phyloP scores from a whole-genome alignment of 768 basidiomycete genomes.

The Russula ochroleuca region DNA sequence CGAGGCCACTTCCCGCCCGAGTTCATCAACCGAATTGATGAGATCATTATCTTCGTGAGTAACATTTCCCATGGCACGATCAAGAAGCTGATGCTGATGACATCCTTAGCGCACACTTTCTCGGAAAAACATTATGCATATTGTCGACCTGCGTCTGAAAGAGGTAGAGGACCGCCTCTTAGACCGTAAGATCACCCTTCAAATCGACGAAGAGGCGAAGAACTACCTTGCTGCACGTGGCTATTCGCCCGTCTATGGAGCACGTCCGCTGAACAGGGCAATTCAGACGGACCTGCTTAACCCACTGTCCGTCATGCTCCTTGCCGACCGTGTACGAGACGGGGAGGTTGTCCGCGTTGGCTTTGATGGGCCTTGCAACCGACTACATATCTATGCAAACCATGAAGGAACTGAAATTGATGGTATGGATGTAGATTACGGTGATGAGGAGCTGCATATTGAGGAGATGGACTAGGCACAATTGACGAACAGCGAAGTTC shows the following conservation, averaged over 20 bases:
- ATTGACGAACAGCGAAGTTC: background rate
- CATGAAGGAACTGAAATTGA: constrained; percentile 57
- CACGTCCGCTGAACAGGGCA: constrained; percentile 84
- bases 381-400: constrained; percentile 74
- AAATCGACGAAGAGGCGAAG: constrained; percentile 72
- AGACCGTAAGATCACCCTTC: constrained; percentile 74
- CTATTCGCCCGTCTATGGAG: constrained; percentile 82
- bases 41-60: constrained; percentile 68
- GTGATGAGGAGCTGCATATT: constrained; percentile 56
- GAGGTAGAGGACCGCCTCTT: constrained; percentile 81
- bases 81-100: constrained; percentile 34
- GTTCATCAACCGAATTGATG: constrained; percentile 87
- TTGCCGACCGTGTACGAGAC: constrained; percentile 78
- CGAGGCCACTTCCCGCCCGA: constrained; percentile 88
- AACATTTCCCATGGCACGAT: background rate
- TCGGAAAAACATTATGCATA: constrained; percentile 66
- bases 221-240: constrained; percentile 70
- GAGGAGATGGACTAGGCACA: constrained; percentile 59
- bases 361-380: constrained; percentile 81
- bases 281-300: constrained; percentile 93
- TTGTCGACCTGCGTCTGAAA: constrained; percentile 82
- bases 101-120: constrained; percentile 67
- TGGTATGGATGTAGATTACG: constrained; percentile 57
- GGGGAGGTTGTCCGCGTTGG: constrained; percentile 70
- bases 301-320: constrained; percentile 79